phyloP scores from a whole-genome alignment of 2,329 filamentous ascomycete species.

The Stagonosporopsis chrysanthemi region DNA sequence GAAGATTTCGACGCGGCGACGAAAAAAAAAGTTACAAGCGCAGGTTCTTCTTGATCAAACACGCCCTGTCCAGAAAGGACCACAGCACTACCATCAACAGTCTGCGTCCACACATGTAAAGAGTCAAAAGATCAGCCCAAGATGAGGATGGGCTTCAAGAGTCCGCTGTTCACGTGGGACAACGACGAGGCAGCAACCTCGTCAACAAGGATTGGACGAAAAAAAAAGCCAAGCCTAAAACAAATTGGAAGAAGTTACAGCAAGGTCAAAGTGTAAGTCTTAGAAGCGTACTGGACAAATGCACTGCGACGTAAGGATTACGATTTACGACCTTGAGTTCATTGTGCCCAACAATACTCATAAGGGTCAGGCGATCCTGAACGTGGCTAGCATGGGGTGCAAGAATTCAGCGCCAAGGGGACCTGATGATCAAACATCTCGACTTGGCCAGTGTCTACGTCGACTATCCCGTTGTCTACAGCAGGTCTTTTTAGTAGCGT shows the following conservation, averaged over 20 bases:
- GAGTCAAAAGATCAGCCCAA: conserved; percentile 15
- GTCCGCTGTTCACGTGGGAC: conserved; percentile 25
- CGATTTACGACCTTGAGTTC: conserved; percentile 5
- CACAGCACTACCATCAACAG: neutral
- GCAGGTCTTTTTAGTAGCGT: no score
- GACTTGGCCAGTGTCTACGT: no score
- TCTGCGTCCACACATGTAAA: neutral
- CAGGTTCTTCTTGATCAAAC: neutral
- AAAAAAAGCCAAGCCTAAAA: neutral
- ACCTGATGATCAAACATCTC: no score
- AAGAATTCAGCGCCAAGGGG: no score
- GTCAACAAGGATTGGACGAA: neutral
- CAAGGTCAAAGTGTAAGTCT: neutral
- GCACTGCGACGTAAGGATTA: conserved; percentile 4
- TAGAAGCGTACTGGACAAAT: neutral
- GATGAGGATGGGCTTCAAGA: conserved; percentile 29
- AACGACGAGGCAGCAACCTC: conserved; percentile 10
- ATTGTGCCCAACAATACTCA: conserved; percentile 10
- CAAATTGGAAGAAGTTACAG: neutral
- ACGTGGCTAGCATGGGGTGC: no score
- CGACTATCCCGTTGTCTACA: no score
- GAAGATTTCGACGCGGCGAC: conserved; percentile 13
- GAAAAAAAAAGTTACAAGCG: neutral
- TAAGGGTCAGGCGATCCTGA: no score
- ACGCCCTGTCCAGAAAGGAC: no score